Percentiles rank a stretch among this genome's conserved stretches.
Evolutionary conservation across 2,329 filamentous ascomycete species (phyloP).

Genomic region (Pseudocercospora fijiensis): DNA sequence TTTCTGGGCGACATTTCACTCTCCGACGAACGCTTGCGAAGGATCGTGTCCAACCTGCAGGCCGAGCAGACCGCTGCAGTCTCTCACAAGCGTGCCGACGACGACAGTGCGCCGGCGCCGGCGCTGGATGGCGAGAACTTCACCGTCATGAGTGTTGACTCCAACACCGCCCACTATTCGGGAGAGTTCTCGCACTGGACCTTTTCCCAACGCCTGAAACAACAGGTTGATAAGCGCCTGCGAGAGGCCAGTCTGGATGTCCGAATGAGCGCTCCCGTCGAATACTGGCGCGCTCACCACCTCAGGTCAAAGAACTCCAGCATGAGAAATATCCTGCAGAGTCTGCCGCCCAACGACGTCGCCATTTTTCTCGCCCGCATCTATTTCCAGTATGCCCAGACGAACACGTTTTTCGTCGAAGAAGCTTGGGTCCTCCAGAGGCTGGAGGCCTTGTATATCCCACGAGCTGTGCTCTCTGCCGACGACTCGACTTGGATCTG

Average conservation of each 20-base stretch:
- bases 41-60: slow-evolving; percentile 20
- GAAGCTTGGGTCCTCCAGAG: slow-evolving; percentile 45
- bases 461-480: slow-evolving; percentile 38
- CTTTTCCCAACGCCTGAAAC: slow-evolving; percentile 46
- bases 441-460: slow-evolving; percentile 41
- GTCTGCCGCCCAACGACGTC: slow-evolving; percentile 46
- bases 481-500: slow-evolving; percentile 45
- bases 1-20: slow-evolving; percentile 18
- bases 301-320: slow-evolving; percentile 43
- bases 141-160: slow-evolving; percentile 17
- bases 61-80: slow-evolving; percentile 5
- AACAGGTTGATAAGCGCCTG: slow-evolving; percentile 42
- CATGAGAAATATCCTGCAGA: slow-evolving; percentile 42
- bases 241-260: slow-evolving; percentile 36
- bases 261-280: slow-evolving; percentile 19
- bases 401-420: slow-evolving; percentile 47
- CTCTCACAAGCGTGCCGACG: slow-evolving; percentile 11
- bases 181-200: slow-evolving; percentile 49
- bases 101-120: slow-evolving; percentile 43
- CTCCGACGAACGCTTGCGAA: slow-evolving; percentile 16
- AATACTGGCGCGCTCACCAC: slow-evolving; percentile 46
- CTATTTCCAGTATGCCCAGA: slow-evolving; percentile 47
- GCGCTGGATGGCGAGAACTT: slow-evolving; percentile 29
- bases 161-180: slow-evolving; percentile 40
- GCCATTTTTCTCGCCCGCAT: slow-evolving; percentile 46